Conservation (phyloP, 495 filamentous ascomycete genomes). For the Hypoxylon fragiforme region DNA sequence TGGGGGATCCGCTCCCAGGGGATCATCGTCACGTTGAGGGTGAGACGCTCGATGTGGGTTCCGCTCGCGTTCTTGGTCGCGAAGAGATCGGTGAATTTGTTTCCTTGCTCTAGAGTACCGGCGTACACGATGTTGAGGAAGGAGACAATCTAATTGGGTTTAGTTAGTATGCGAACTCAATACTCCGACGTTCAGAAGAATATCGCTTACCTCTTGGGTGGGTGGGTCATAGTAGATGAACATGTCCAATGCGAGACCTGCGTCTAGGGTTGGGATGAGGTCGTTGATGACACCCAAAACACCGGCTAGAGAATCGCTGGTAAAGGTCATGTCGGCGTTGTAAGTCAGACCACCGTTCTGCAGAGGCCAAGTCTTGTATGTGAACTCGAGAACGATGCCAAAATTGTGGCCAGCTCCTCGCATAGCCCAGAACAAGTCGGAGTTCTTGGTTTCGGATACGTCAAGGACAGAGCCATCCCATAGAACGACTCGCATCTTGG, state of each 20-base stretch:
- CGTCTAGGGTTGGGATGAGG: background rate
- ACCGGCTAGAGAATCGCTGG: slow-evolving; percentile 3
- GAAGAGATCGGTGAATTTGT: background rate
- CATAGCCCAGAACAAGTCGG: slow-evolving; percentile 55
- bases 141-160: background rate
- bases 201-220: background rate
- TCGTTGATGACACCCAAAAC: slow-evolving; percentile 7
- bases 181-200: too few relatives aligned
- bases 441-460: slow-evolving; percentile 45
- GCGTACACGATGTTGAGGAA: background rate
- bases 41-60: background rate
- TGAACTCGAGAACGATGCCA: slow-evolving; percentile 41
- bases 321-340: slow-evolving; percentile 11
- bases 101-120: background rate
- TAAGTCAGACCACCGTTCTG: slow-evolving; percentile 5
- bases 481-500: slow-evolving; percentile 61
- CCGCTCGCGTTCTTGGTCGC: background rate
- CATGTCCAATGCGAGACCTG: background rate
- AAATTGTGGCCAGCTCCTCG: slow-evolving; percentile 57
- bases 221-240: background rate
- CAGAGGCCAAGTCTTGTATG: slow-evolving; percentile 6
- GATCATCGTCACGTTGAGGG: background rate
- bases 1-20: background rate
- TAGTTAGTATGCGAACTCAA: too few relatives aligned
- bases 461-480: slow-evolving; percentile 55